These are phyloP conservation scores for Suhomyces chickasaworum DNA, from an alignment of 1,139 yeast genomes.

Conservation along the genomic window DNA sequence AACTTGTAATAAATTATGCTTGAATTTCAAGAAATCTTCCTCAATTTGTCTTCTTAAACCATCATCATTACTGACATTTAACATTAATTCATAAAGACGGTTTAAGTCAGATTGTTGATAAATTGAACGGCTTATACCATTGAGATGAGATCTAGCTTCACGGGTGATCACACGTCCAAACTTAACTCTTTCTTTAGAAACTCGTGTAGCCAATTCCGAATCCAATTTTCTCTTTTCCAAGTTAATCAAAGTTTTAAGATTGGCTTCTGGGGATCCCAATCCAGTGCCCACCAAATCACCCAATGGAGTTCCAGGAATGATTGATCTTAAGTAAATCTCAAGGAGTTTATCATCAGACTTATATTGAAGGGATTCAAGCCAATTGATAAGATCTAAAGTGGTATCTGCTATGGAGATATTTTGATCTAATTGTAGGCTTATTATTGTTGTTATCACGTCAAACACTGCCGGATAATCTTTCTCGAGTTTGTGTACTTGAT, in stretches of 20 bases:
- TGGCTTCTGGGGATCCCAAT: slow-evolving; percentile 53
- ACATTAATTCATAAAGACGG: slow-evolving; percentile 53
- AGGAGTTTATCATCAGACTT: slow-evolving; percentile 34
- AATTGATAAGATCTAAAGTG: slow-evolving; percentile 47
- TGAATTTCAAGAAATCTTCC: slow-evolving; percentile 58
- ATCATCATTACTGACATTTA: slow-evolving; percentile 68
- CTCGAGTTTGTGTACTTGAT: slow-evolving; percentile 35
- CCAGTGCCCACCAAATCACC: slow-evolving; percentile 56
- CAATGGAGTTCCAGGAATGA: slow-evolving; percentile 65
- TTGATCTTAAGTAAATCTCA: slow-evolving; percentile 50
- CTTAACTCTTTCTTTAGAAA: slow-evolving; percentile 42
- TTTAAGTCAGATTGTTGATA: slow-evolving; percentile 55
- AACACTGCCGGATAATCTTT: slow-evolving; percentile 51
- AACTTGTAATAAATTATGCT: slow-evolving; percentile 52
- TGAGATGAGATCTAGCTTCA: slow-evolving; percentile 36
- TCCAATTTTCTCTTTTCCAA: slow-evolving; percentile 45
- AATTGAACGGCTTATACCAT: slow-evolving; percentile 51
- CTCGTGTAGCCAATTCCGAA: slow-evolving; percentile 29
- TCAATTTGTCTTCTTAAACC: slow-evolving; percentile 59
- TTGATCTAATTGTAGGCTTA: slow-evolving; percentile 32
- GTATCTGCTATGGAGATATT: slow-evolving; percentile 47
- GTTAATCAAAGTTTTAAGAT: slow-evolving; percentile 53
- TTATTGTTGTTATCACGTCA: slow-evolving; percentile 34
- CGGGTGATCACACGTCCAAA: slow-evolving; percentile 37
- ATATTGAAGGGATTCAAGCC: slow-evolving; percentile 40